Evolutionary conservation across 768 basidiomycete species (phyloP), one percentile per base, ranked within the genome.

Genomic region (Kwoniella bestiolae): DNA sequence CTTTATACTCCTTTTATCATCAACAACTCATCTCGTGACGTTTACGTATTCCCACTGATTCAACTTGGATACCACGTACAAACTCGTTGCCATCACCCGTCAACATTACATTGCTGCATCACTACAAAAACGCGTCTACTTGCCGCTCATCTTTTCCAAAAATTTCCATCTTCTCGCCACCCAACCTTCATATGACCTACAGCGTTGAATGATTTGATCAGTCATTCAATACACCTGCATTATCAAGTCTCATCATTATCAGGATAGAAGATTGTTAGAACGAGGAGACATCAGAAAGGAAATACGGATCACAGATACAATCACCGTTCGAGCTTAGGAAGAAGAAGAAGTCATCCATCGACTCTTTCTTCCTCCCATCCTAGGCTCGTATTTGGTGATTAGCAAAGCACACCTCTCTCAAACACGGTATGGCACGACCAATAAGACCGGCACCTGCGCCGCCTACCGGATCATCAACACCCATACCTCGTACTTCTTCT

Each of bases 401-500:
- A 16, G 21, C 14, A 14, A 32, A 59, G 21, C 31, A n/a, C 34
- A 26, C 32, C 34, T 56, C 9, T 21, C 4, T 4, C 25, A 29
- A 56, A 35, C 63, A 38, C 63, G 63, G 63, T 59, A 65, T 65
- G 63, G 63, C 63, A 25, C 63, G 63, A 65, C 63, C 63, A 57
- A 26, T 65, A 25, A 46, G 63, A 65, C 63, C 63, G 63, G 63
- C 63, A 58, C 63, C 63, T 45, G 63, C 63, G 63, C 63, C 63
- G 57, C 53, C 53, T 26, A 45, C 34, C 34, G 29, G 16, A 32
- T 44, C 65, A 45, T 34, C 63, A 16, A 21, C 56, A 50, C 25
- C 58, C 2, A 66, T 56, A 31, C 57, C 51, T 25, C 57, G 63
- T 16, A 58, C 56, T 8, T 65, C 63, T 8, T 38, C 35, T 59